Evolutionary conservation across 2,329 filamentous ascomycete genomes (phyloP), one percentile per base, ranked within the genome.

Genomic region (Alternaria atra): DNA sequence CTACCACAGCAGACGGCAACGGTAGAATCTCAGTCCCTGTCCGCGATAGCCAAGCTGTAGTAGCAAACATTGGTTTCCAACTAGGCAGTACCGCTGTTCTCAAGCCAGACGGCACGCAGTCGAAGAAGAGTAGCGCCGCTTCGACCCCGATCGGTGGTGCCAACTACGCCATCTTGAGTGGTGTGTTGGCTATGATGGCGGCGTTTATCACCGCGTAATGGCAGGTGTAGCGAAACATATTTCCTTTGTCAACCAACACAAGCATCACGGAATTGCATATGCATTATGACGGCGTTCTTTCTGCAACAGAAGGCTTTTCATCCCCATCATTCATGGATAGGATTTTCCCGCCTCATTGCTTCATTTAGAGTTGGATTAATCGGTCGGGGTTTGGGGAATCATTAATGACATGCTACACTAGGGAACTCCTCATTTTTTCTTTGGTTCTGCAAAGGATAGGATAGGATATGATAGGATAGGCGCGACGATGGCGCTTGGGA

Each of bases 41-140:
- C 2, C 77, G 82, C 20, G 83, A 85, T 67, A 79, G 77, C 5
- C 73, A 84, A 61, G 83, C 83, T 32, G 73, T 84, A 5, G 78
- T 84, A 5, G 83, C 80, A 25, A 83, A 81, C 55, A 71, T 85
- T 52, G 81, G 81, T 8, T 77, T 66, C 60, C 68, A 74, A 51
- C 67, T 81, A 2, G 79, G 79, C 30, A 67, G 60, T 37, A 77
- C 74, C 23, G 67, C 68, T 2, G 76, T 78, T 5, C 51, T 73
- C 37, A 71, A 71, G 60, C 63, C 64, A 13, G 70, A 76, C 37
- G 68, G 66, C 30, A 67, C 66, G 15, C 70, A 70, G 43, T 68
- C 67, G 47, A 61, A 70, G 61, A 75, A 74, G 62, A 75, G 72
- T 59, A 75, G 60, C 55, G 66, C 67, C 32, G 64, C 66, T 58